Conservation (phyloP, 2,329 filamentous ascomycete species). For the Aurifilum marmelostoma region DNA sequence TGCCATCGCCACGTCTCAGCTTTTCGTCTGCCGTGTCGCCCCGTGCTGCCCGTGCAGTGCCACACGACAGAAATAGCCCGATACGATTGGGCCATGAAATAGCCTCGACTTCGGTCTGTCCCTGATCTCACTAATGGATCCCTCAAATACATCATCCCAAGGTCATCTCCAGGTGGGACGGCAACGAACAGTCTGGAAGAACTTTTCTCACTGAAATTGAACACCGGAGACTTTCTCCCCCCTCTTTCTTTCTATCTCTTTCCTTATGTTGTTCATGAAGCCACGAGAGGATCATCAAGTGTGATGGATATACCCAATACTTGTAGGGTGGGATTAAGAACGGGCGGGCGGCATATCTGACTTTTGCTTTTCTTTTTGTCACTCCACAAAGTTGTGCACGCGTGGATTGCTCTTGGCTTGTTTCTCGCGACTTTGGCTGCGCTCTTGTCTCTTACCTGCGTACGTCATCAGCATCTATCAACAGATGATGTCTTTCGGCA, state of each 20-base stretch:
- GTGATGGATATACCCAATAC: constrained; percentile 31
- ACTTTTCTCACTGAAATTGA: background rate
- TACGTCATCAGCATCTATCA: background rate
- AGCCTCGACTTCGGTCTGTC: background rate
- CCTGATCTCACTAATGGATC: background rate
- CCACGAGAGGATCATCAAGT: constrained; percentile 18
- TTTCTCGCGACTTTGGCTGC: background rate
- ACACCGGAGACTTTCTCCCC: background rate
- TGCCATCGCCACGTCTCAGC: background rate
- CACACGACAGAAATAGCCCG: background rate
- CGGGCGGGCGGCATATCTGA: background rate
- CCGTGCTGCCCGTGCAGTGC: background rate
- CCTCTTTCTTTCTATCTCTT: constrained; percentile 2
- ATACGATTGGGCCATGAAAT: background rate
- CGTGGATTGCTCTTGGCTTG: background rate
- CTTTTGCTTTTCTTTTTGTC: background rate
- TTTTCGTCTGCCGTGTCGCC: background rate
- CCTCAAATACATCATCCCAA: background rate
- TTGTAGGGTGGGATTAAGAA: constrained; percentile 8
- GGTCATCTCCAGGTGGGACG: background rate
- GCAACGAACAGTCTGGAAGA: background rate
- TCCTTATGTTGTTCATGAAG: constrained; percentile 15
- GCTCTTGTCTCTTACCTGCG: background rate
- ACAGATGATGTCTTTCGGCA: background rate
- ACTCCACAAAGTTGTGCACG: background rate